Evolutionary conservation across 2,329 filamentous ascomycete genomes (phyloP), one percentile per base, ranked within the genome.

Genomic region (Fusarium mundagurra): DNA sequence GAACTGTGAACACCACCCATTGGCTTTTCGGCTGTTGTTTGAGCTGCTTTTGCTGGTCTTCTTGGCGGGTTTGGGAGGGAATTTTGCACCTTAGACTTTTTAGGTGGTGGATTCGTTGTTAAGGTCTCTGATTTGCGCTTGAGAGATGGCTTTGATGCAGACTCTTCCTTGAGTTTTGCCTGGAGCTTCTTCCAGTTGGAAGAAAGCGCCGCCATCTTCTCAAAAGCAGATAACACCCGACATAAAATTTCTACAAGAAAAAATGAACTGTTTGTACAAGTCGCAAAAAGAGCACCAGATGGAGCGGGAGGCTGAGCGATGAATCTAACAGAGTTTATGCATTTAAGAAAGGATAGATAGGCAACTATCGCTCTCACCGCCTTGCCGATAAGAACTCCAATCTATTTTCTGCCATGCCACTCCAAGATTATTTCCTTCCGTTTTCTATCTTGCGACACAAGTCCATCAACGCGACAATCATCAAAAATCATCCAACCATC

Each of bases 111-210:
- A 20, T 80, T 72, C 39, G 73, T 61, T 38, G 77, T 43, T 72
- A 79, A 74, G 76, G 67, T 71, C 66, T 80, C 80, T 38, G 82
- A 79, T 76, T 87, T 86, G 72, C 86, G 83, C 71, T 86, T 86
- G 20, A 82, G 60, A 82, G 83, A 73, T n/a, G 82, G 67, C 22
- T 80, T 77, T 22, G 82, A 77, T n/a, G 82, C 68, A 34, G 84
- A 81, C 67, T 87, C 85, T 45, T 85, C 80, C 78, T 88, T 86
- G 76, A 90, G 83, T 77, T 88, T 88, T 74, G 89, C 88, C 83
- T 94, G 92, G 62, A 95, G 87, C 83, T 89, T 92, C 83, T 94
- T 94, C 93, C 93, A 95, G 81, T 95, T 95, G 61, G 89, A 90
- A 18, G 90, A 92, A 39, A 92, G 82, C 76, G 84, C 85, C 43